Percentiles rank a stretch among this genome's conserved stretches.
These are phyloP conservation scores for Henckelia pumila DNA, from an alignment of 257 asterid species.

Conservation along the genomic window DNA sequence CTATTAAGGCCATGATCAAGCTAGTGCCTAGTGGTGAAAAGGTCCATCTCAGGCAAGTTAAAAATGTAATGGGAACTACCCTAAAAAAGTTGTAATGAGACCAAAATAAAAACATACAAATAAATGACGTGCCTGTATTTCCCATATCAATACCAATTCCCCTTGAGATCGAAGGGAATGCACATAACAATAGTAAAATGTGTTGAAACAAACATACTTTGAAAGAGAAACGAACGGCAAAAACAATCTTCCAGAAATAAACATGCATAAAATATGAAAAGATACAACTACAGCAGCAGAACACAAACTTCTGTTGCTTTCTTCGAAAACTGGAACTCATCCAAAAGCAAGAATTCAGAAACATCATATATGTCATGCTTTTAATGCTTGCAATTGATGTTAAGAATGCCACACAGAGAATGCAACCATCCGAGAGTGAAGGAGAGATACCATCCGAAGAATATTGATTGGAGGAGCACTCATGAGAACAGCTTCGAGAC, in stretches of 20 bases:
- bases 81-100: background rate
- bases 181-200: background rate
- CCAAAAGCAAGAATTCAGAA: background rate
- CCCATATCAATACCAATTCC: background rate
- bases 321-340: background rate
- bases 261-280: background rate
- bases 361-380: background rate
- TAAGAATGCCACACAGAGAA: background rate
- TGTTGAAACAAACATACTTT: background rate
- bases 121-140: background rate
- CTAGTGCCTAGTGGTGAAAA: background rate
- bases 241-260: background rate
- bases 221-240: background rate
- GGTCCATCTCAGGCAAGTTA: background rate
- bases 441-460: conserved; percentile 52
- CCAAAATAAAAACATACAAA: background rate
- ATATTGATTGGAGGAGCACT: conserved; percentile 65
- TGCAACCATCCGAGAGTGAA: conserved; percentile 18
- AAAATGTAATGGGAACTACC: background rate
- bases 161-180: background rate
- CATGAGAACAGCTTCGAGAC: conserved; percentile 74
- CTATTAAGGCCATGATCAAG: background rate
- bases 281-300: background rate
- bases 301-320: background rate
- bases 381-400: background rate